Evolutionary conservation across 306 rosid genomes (phyloP).

Genomic region (Myrica gale): DNA sequence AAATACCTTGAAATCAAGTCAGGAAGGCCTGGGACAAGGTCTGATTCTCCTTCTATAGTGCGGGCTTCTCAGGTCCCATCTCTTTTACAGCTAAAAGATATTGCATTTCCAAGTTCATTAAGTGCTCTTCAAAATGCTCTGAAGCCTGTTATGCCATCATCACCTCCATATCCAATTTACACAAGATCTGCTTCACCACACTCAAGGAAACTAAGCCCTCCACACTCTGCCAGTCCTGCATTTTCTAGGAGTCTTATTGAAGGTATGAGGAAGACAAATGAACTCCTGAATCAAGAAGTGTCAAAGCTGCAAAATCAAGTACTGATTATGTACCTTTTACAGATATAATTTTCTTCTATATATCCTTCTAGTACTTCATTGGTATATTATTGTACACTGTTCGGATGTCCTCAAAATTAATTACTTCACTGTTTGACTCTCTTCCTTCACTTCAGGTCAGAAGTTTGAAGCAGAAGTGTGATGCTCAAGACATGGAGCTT

Average conservation of each 20-base stretch:
- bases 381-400: slow-evolving; percentile 11
- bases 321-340: slow-evolving; percentile 29
- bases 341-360: slow-evolving; percentile 7
- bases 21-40: slow-evolving; percentile 37
- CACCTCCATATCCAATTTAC: slow-evolving; percentile 36
- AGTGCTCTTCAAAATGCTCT: slow-evolving; percentile 53
- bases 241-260: slow-evolving; percentile 84
- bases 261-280: slow-evolving; percentile 68
- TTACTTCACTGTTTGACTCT: slow-evolving; percentile 23
- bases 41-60: slow-evolving; percentile 47
- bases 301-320: slow-evolving; percentile 68
- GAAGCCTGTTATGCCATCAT: slow-evolving; percentile 37
- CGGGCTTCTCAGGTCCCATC: slow-evolving; percentile 67
- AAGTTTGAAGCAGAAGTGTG: slow-evolving; percentile 53
- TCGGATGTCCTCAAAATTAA: neutral
- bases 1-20: slow-evolving; percentile 59
- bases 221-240: slow-evolving; percentile 61
- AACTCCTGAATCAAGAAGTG: slow-evolving; percentile 59
- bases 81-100: slow-evolving; percentile 60
- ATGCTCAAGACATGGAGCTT: slow-evolving; percentile 61
- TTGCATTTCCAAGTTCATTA: slow-evolving; percentile 68
- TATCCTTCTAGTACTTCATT: slow-evolving; percentile 6
- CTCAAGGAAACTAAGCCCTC: slow-evolving; percentile 78
- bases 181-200: slow-evolving; percentile 64
- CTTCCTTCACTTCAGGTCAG: slow-evolving; percentile 50